A percentile compares a stretch with the other conserved stretches of the same genome.
Evolutionary conservation across 2,329 filamentous ascomycete genomes (phyloP).

Genomic region (Aspergillus caelatus): DNA sequence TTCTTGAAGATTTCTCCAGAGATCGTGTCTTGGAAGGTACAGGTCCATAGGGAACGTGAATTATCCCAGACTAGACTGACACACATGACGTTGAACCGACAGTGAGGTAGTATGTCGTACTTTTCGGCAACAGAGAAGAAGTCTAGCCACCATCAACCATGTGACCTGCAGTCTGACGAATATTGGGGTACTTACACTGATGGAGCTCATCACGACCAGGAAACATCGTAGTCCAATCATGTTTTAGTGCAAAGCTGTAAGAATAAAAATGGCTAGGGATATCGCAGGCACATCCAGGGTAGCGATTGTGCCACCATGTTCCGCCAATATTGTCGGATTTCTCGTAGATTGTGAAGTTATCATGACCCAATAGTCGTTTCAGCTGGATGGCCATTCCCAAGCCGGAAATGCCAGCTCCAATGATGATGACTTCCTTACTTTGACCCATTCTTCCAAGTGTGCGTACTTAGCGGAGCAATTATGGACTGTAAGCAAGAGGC

Average conservation of each 20-base stretch:
- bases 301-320: not conserved
- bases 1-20: not conserved
- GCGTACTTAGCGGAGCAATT: not conserved
- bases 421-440: conserved; percentile 5
- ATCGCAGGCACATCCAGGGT: conserved; percentile 4
- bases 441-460: not conserved
- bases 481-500: not conserved
- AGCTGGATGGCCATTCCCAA: conserved; percentile 8
- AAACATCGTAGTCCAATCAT: not conserved
- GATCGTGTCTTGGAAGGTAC: not conserved
- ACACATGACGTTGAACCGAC: not conserved
- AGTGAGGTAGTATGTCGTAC: not conserved
- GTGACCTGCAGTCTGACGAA: not conserved
- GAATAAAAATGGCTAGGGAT: not conserved
- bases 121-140: not conserved
- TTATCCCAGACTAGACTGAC: not conserved
- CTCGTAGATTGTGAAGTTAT: conserved; percentile 3
- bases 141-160: not conserved
- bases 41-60: not conserved
- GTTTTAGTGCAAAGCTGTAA: not conserved
- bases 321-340: not conserved
- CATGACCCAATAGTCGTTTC: conserved; percentile 1
- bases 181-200: not conserved
- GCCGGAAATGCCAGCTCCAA: conserved; percentile 5
- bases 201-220: not conserved